Base-by-base conservation (phyloP, 2,329 filamentous ascomycete species). In the Sclerotinia glacialis region DNA sequence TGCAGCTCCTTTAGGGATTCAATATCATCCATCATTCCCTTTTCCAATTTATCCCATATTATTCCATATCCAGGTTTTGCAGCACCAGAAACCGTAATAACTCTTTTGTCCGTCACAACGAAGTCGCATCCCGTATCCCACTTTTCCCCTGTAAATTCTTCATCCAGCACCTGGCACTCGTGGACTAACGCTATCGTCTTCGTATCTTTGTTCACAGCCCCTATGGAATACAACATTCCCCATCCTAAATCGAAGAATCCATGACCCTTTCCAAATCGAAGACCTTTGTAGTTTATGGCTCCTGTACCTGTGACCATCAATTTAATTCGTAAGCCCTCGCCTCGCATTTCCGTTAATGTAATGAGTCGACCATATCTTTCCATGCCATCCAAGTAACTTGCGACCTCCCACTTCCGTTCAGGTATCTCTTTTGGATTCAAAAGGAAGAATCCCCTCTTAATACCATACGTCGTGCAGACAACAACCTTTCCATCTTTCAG, bases 181-280 rank as follows among this genome's bases (percentile, higher is more conserved):
- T 81, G 80, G 9, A 78, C 79, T 7, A 81, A 65, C 7, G 76
- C 77, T 2, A 78, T 71, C 3, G 77, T 77, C 0, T 72, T 71
- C 6, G 76, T 75, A 2, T 68, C 55, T 7, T 58, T 18, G 5
- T 63, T 64, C 8, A 80, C 72, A 14, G 76, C 69, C 5, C 75
- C 74, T 16, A 78, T 69, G 23, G 76, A 74, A 34, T 73, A 75
- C 34, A 81, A 70, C 71, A 81, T 76, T 0, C 73, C 78, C 78
- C 78, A 81, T 66, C 80, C 79, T 8, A 81, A 73, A 56, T 81
- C 79, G 54, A 81, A 81, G 54, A 78, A 76, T 14, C 78, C 76
- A 55, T 77, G 75, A 0, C 78, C 79, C 67, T 80, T 79, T 47
- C 78, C 78, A 34, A 81, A 75, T 8, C 78, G 70, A 5, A 80